phyloP scores from a whole-genome alignment of 1,284 basidiomycete genomes.

The Peniophora sp. region DNA sequence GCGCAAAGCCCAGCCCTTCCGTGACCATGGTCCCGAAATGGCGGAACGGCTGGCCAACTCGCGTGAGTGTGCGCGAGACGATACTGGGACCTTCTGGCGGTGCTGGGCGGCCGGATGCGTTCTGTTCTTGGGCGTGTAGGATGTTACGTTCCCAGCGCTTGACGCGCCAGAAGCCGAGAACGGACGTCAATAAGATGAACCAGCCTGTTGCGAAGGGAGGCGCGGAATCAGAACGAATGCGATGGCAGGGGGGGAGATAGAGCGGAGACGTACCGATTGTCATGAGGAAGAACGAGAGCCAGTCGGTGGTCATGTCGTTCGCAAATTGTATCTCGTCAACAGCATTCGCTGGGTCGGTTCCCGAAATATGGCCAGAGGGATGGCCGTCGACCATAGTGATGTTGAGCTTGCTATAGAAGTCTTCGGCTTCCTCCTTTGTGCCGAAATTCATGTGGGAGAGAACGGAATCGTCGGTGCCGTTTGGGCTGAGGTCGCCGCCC shows the following conservation, averaged over 20 bases:
- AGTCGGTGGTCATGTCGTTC: conserved; percentile 64
- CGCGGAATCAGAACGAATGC: not conserved
- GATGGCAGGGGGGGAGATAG: conserved; percentile 1
- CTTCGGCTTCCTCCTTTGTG: conserved; percentile 42
- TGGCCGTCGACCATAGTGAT: conserved; percentile 15
- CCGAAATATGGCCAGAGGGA: conserved; percentile 6
- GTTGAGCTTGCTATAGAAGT: conserved; percentile 31
- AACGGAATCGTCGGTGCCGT: conserved; percentile 11
- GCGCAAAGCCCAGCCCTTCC: conserved; percentile 40
- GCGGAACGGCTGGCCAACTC: conserved; percentile 13
- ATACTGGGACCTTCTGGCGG: not conserved
- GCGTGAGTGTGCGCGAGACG: not conserved
- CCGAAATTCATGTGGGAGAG: conserved; percentile 26
- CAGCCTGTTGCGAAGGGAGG: conserved; percentile 45
- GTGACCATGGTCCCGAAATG: conserved; percentile 36
- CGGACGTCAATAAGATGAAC: conserved; percentile 84
- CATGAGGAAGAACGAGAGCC: conserved; percentile 93
- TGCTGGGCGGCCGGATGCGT: not conserved
- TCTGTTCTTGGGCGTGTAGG: conserved; percentile 30
- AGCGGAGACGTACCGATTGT: conserved; percentile 49
- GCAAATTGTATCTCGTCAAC: conserved; percentile 12
- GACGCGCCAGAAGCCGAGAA: conserved; percentile 89
- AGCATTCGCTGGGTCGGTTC: conserved; percentile 10
- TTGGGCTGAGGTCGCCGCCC: conserved; percentile 16
- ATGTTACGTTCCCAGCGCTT: conserved; percentile 81